Evolutionary conservation across 345 rosid genomes (phyloP), one percentile per base, ranked within the genome.

Genomic region (Jatropha curcas): DNA sequence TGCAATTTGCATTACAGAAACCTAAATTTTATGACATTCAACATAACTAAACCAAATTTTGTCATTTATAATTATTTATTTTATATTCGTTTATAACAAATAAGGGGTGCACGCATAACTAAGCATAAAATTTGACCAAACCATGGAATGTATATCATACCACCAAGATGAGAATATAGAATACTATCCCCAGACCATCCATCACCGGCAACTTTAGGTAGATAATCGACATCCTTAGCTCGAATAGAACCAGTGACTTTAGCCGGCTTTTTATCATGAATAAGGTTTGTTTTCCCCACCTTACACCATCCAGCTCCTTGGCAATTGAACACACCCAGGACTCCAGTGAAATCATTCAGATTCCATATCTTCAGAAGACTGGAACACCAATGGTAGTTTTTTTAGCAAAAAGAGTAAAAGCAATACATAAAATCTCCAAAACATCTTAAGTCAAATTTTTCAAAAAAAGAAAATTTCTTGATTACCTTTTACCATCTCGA

Each of bases 281-380:
- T 88, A 39, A 88, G 77, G 75, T 89, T 82, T 59, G 46, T 84
- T 84, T 88, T 92, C 60, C 84, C 85, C 4, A 78, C 76, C 65
- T 55, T 81, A 73, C 91, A 89, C 95, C 93, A 92, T 52, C 88
- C 89, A 6, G 88, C 91, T 78, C 91, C 90, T 51, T 87, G 91
- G 79, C 88, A 89, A 80, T 86, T 89, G 80, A 87, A 87, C 24
- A 83, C 80, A 7, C 91, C 91, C 22, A 89, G 20, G 27, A 87
- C 88, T 30, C 94, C 94, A 10, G 79, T 77, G 83, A 72, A 77
- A 46, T 86, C 86, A 27, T 89, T 89, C 77, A 86, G 68, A 79
- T 87, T 86, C 94, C 91, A 89, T 46, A 89, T 83, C 84, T 89
- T 87, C 65, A 86, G 73, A 30, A 86, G 85, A 75, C 90, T 89